Conservation (phyloP, 495 filamentous ascomycete species). For the Penicillium diatomitis region DNA sequence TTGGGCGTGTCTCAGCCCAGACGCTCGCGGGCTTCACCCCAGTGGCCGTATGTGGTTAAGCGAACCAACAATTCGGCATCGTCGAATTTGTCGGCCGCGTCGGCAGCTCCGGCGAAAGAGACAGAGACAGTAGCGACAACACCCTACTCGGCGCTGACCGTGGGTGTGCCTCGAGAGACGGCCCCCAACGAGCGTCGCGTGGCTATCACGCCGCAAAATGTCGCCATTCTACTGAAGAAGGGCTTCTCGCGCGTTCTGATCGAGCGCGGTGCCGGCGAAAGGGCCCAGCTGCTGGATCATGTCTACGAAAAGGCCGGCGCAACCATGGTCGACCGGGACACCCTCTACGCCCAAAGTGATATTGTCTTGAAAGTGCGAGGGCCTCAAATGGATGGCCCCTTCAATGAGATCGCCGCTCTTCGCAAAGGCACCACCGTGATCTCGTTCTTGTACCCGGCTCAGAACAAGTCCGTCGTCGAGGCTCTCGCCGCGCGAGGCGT, state of each 20-base stretch:
- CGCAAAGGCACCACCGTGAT: constrained; percentile 58
- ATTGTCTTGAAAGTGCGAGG: constrained; percentile 73
- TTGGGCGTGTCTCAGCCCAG: constrained; percentile 5
- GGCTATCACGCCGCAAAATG: constrained; percentile 72
- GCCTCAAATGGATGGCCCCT: constrained; percentile 41
- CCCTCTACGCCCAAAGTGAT: constrained; percentile 59
- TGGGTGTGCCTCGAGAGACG: constrained; percentile 64
- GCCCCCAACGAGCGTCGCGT: constrained; percentile 67
- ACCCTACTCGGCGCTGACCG: constrained; percentile 57
- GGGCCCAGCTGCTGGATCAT: constrained; percentile 61
- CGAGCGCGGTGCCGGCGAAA: constrained; percentile 63
- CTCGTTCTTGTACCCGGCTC: constrained; percentile 65
- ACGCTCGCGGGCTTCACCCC: constrained; percentile 1
- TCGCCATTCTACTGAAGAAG: constrained; percentile 66
- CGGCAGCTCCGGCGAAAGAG: constrained; percentile 22
- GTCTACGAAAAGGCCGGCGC: constrained; percentile 66
- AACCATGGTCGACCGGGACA: constrained; percentile 52
- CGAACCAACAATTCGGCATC: constrained; percentile 1
- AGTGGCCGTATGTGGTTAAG: constrained; percentile 13
- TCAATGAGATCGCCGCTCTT: constrained; percentile 51
- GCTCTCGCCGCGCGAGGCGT: constrained; percentile 53
- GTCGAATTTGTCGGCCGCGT: constrained; percentile 7
- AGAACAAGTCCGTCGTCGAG: constrained; percentile 62
- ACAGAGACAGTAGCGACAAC: constrained; percentile 49
- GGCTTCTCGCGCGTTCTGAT: constrained; percentile 65